These are phyloP conservation scores for Lagenidium giganteum DNA, from an alignment of 352 stramenopile species.

Conservation along the genomic window DNA sequence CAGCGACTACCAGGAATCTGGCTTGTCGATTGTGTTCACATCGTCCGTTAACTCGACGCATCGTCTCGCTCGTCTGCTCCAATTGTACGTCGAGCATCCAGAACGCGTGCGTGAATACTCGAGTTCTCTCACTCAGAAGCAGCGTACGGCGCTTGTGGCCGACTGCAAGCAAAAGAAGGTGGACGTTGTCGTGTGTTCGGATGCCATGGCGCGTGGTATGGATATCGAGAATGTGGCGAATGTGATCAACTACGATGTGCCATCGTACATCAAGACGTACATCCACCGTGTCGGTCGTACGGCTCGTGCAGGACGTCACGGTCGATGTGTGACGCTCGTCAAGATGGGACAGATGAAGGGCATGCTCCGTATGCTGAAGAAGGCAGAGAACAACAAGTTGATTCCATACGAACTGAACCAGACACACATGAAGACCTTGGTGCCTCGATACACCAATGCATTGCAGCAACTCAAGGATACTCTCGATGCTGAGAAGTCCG, in stretches of 20 bases:
- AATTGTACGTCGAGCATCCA: slow-evolving; percentile 70
- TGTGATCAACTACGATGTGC: slow-evolving; percentile 95
- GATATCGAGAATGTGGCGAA: slow-evolving; percentile 89
- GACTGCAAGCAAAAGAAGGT: slow-evolving; percentile 64
- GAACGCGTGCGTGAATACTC: slow-evolving; percentile 77
- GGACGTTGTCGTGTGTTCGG: slow-evolving; percentile 87
- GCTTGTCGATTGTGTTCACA: slow-evolving; percentile 93
- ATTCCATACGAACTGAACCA: slow-evolving; percentile 56
- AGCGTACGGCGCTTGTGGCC: slow-evolving; percentile 68
- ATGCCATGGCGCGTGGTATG: slow-evolving; percentile 92
- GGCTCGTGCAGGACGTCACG: slow-evolving; percentile 71
- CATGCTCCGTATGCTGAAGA: slow-evolving; percentile 79
- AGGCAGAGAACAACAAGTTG: slow-evolving; percentile 75
- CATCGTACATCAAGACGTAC: slow-evolving; percentile 90
- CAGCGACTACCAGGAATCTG: slow-evolving; percentile 55
- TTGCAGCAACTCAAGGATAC: slow-evolving; percentile 74
- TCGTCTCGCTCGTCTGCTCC: slow-evolving; percentile 91
- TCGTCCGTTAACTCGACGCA: slow-evolving; percentile 96
- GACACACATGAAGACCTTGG: slow-evolving; percentile 75
- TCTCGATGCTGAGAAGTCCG: slow-evolving; percentile 69
- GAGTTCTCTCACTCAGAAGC: slow-evolving; percentile 75
- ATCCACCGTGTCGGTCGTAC: slow-evolving; percentile 85
- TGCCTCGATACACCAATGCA: slow-evolving; percentile 64
- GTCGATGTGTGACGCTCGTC: slow-evolving; percentile 72
- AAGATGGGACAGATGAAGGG: slow-evolving; percentile 81